A percentile compares a stretch with the other conserved stretches of the same genome.
These are phyloP conservation scores for Suillus subaureus DNA, from an alignment of 768 basidiomycete genomes.

Conservation along the genomic window DNA sequence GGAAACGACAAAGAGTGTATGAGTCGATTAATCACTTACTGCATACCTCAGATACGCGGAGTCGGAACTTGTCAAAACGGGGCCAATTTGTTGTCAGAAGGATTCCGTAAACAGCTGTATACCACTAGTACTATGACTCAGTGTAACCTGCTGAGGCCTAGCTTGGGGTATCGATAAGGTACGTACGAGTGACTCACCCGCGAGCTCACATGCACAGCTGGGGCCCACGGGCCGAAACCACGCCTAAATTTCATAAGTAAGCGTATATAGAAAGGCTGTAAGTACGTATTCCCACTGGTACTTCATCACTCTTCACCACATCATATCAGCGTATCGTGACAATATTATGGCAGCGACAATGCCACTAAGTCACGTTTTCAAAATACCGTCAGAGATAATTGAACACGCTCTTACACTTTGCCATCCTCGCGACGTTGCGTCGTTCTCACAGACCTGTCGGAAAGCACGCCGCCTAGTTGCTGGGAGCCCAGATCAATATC, in stretches of 20 bases:
- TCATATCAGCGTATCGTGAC: not conserved
- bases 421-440: constrained; percentile 58
- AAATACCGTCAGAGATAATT: constrained; percentile 58
- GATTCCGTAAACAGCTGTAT: too few species aligned
- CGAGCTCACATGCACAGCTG: not conserved
- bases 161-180: not conserved
- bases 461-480: constrained; percentile 52
- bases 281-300: not conserved
- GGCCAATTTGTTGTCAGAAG: too few species aligned
- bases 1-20: not conserved
- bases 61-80: not conserved
- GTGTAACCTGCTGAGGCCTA: not conserved
- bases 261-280: not conserved
- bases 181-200: not conserved
- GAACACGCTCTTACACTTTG: constrained; percentile 60
- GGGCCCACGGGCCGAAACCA: constrained; percentile 1
- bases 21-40: too few species aligned
- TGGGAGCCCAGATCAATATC: constrained; percentile 50
- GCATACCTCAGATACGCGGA: not conserved
- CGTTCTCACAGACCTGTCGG: constrained; percentile 58
- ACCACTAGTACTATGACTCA: not conserved
- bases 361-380: constrained; percentile 24
- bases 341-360: constrained; percentile 12
- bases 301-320: not conserved
- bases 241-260: not conserved